Evolutionary conservation across 805 yeast species (phyloP).

Genomic region (Yarrowia sp.): DNA sequence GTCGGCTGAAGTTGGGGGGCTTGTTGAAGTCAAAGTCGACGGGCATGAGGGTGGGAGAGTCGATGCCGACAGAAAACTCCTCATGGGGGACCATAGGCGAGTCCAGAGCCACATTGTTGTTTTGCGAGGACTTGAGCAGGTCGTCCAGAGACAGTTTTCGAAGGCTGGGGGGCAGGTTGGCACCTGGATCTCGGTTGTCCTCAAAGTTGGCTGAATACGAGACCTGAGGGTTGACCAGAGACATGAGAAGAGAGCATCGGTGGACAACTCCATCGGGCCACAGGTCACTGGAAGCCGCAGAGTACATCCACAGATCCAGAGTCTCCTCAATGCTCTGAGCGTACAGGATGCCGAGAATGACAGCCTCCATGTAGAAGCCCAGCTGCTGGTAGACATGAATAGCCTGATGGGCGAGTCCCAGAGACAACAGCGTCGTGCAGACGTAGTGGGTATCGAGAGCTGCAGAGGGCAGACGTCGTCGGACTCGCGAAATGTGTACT

Average conservation of each 20-base stretch:
- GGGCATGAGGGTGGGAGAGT: constrained; percentile 18
- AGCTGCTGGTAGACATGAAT: constrained; percentile 29
- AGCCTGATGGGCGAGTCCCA: constrained; percentile 27
- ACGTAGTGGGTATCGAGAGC: constrained; percentile 33
- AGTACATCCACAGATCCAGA: constrained; percentile 31
- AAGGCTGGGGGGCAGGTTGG: constrained; percentile 7
- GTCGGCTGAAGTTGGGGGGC: constrained; percentile 24
- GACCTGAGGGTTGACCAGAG: constrained; percentile 32
- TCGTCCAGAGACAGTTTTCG: constrained; percentile 19
- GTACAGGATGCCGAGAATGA: constrained; percentile 19
- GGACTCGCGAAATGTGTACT: constrained; percentile 2
- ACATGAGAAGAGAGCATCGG: constrained; percentile 23
- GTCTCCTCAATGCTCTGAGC: constrained; percentile 37
- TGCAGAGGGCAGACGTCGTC: constrained; percentile 15
- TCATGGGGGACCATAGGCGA: constrained; percentile 26
- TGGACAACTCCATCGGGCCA: constrained; percentile 33
- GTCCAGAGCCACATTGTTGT: neutral
- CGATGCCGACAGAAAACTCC: constrained; percentile 18
- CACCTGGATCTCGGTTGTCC: neutral
- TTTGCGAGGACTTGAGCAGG: constrained; percentile 15
- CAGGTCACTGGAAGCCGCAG: constrained; percentile 21
- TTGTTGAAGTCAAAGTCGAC: constrained; percentile 16
- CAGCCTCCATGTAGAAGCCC: constrained; percentile 34
- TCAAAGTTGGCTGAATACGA: neutral
- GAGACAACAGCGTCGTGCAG: constrained; percentile 14